Percentiles rank a stretch among this genome's conserved stretches.
phyloP scores from a whole-genome alignment of 2,329 filamentous ascomycete genomes.

The Zymoseptoria tritici region DNA sequence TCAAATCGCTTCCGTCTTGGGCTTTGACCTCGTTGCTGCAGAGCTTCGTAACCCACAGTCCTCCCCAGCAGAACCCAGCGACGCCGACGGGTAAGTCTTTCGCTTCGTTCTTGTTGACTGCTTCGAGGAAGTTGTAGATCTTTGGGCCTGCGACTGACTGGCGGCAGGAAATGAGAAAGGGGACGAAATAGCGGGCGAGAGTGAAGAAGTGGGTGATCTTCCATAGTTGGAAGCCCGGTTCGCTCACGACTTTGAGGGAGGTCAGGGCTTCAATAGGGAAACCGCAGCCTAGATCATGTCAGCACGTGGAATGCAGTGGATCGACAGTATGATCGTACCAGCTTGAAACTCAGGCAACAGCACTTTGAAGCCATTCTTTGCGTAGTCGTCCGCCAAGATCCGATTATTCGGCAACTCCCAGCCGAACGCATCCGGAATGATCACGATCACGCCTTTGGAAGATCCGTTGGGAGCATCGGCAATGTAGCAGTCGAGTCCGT shows the following conservation, averaged over 20 bases:
- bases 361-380: constrained; percentile 25
- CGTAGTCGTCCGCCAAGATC: constrained; percentile 33
- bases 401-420: constrained; percentile 31
- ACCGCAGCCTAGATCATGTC: constrained; percentile 16
- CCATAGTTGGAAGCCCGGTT: constrained; percentile 25
- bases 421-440: constrained; percentile 35
- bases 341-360: constrained; percentile 34
- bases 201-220: constrained; percentile 26
- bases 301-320: neutral
- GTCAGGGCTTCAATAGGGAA: constrained; percentile 23
- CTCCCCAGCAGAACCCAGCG: constrained; percentile 32
- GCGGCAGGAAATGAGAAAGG: constrained; percentile 22
- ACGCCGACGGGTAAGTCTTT: constrained; percentile 27
- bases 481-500: constrained; percentile 33
- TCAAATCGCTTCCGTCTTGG: constrained; percentile 24
- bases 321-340: constrained; percentile 15
- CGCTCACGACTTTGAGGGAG: constrained; percentile 25
- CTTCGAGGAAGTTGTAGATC: constrained; percentile 23
- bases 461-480: constrained; percentile 26
- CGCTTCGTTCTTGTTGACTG: constrained; percentile 23
- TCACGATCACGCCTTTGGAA: constrained; percentile 32
- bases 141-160: constrained; percentile 21
- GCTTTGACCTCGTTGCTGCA: constrained; percentile 26
- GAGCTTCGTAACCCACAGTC: constrained; percentile 28
- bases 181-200: constrained; percentile 18